Evolutionary conservation across 2,329 filamentous ascomycete genomes (phyloP), one percentile per base, ranked within the genome.

Genomic region (Parastagonospora nodorum): DNA sequence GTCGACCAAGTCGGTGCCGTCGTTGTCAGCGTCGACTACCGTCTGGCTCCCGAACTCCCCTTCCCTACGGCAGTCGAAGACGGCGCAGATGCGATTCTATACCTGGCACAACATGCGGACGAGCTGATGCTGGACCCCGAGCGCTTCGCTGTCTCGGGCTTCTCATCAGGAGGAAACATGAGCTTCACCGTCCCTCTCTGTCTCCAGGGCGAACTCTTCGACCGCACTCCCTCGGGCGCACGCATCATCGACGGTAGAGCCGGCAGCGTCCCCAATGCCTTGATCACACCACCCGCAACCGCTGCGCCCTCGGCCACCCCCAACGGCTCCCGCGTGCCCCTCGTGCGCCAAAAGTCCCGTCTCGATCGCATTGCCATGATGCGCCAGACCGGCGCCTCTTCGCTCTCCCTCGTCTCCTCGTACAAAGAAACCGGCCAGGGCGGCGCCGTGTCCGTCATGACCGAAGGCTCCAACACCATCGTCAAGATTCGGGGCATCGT

Each of bases 61-160:
- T 87, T 87, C 58, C 84, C 84, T 2, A 83, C 80, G 0, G 83
- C 84, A 0, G 84, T 87, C 2, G 84, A 87, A 57, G 84, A 88
- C 55, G 83, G 84, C 15, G 84, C 84, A 6, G 83, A 85, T 50
- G 82, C 84, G 1, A 71, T 88, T 15, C 72, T 85, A 5, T 86
- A 83, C 68, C 75, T 87, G 5, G 78, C 82, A 30, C 71, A 78
- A 28, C 75, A 86, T 61, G 82, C 83, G 0, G 71, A 77, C 4
- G 81, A 84, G 44, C 69, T 87, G 29, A 78, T 80, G 32, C 74
- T 88, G 33, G 83, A 87, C 61, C 69, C 79, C 2, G 77, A 80
- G 28, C 82, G 82, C 45, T 80, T 87, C 42, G 81, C 80, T 1
- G 71, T 87, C 5, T 83, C 80, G 24, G 84, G 84, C 16, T 88